Evolutionary conservation across 345 rosid genomes (phyloP).

Genomic region (Adansonia digitata): DNA sequence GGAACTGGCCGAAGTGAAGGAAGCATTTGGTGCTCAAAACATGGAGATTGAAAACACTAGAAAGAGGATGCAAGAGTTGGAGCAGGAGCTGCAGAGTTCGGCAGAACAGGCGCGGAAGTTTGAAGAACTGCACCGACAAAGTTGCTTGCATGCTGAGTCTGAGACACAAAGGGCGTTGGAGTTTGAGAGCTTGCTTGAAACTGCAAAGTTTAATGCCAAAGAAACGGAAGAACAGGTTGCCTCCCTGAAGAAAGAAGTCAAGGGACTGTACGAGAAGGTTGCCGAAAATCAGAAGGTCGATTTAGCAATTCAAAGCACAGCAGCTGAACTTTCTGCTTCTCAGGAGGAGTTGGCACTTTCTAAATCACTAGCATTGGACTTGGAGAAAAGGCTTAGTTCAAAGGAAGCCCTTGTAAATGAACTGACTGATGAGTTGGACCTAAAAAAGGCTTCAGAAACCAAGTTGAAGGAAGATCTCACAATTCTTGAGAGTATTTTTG

Average conservation of each 20-base stretch:
- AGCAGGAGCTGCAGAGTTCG: not conserved
- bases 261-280: constrained; percentile 53
- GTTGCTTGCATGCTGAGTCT: not conserved
- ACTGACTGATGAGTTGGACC: no score
- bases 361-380: constrained; percentile 48
- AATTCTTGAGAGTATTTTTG: constrained; percentile 43
- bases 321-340: constrained; percentile 48
- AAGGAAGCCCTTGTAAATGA: no score
- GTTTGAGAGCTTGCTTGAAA: not conserved
- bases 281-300: constrained; percentile 66
- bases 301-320: constrained; percentile 57
- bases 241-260: constrained; percentile 61
- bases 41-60: constrained; percentile 60
- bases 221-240: constrained; percentile 33
- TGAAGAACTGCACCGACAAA: not conserved
- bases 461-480: constrained; percentile 50
- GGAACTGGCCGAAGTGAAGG: constrained; percentile 36
- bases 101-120: not conserved
- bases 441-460: constrained; percentile 66
- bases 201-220: not conserved
- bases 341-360: constrained; percentile 63
- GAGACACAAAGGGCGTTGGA: not conserved
- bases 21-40: constrained; percentile 43
- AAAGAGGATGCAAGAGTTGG: constrained; percentile 54
- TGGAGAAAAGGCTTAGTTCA: constrained; percentile 54